Conservation (phyloP, 805 yeast species). For the Diddensiella santjacobensis region DNA sequence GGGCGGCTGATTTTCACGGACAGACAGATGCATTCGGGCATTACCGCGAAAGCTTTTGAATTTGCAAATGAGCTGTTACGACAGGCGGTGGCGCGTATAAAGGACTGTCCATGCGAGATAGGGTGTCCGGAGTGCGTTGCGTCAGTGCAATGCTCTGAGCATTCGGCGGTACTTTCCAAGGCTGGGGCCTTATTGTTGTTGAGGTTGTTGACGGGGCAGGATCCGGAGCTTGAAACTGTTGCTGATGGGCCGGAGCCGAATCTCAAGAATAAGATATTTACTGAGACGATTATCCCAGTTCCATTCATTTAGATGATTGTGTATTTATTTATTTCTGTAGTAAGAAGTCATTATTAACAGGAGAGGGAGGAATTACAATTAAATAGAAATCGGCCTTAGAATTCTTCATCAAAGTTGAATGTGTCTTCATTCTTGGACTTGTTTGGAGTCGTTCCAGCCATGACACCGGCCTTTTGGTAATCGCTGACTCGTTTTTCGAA, state of each 20-base stretch:
- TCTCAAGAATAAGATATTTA: constrained; percentile 14
- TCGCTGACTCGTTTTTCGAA: constrained; percentile 98
- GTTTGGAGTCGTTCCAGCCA: constrained; percentile 65
- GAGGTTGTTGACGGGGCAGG: constrained; percentile 54
- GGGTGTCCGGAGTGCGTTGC: constrained; percentile 90
- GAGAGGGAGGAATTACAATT: neutral
- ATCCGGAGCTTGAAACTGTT: constrained; percentile 42
- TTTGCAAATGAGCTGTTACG: constrained; percentile 61
- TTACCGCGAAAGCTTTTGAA: constrained; percentile 75
- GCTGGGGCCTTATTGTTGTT: constrained; percentile 75
- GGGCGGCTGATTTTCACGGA: constrained; percentile 84
- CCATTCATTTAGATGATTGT: constrained; percentile 4
- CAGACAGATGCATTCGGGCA: constrained; percentile 86
- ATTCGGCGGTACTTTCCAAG: constrained; percentile 77
- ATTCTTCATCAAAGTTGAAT: constrained; percentile 90
- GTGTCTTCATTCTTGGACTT: constrained; percentile 41
- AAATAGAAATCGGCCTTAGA: constrained; percentile 42
- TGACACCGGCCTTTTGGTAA: constrained; percentile 99
- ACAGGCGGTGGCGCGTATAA: constrained; percentile 53
- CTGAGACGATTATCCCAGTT: constrained; percentile 17
- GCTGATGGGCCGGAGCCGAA: constrained; percentile 37
- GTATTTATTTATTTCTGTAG: neutral
- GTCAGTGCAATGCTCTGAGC: constrained; percentile 75
- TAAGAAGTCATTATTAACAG: constrained; percentile 2
- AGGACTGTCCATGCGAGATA: constrained; percentile 54